Conservation (phyloP, 2,329 filamentous ascomycete species). For the Lachnellula arida region DNA sequence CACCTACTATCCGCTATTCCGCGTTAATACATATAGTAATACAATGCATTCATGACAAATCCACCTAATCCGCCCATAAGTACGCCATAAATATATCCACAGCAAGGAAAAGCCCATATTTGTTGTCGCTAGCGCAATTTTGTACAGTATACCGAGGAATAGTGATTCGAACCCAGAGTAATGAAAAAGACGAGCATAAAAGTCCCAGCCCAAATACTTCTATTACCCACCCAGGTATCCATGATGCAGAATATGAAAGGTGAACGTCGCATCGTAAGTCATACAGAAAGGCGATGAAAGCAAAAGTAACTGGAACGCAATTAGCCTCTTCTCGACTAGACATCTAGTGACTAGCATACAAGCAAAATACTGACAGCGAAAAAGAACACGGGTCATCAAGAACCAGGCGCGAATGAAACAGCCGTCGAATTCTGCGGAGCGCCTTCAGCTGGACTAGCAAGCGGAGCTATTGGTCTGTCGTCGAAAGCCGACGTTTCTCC, state of each 20-base stretch:
- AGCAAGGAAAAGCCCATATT: not conserved
- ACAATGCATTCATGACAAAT: not conserved
- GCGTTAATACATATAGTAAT: not conserved
- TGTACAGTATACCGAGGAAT: not conserved
- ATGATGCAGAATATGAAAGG: not conserved
- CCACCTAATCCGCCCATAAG: not conserved
- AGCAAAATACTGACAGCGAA: not conserved
- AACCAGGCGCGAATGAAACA: slow-evolving; percentile 6
- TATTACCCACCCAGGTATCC: too few relatives aligned
- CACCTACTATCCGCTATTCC: not conserved
- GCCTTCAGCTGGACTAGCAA: slow-evolving; percentile 10
- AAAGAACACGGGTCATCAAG: not conserved
- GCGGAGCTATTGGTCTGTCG: slow-evolving; percentile 7
- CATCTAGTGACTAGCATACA: not conserved
- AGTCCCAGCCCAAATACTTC: too few relatives aligned
- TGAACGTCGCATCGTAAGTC: not conserved
- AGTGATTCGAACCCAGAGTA: not conserved
- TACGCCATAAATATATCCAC: not conserved
- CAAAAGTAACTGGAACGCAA: not conserved
- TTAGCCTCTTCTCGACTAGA: not conserved
- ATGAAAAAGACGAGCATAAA: not conserved
- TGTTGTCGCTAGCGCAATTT: not conserved
- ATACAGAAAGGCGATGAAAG: not conserved
- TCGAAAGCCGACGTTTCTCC: slow-evolving; percentile 13
- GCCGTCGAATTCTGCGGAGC: not conserved